Percentiles rank a stretch among this genome's conserved stretches.
Conservation (phyloP, 2,329 filamentous ascomycete genomes). For the Thielaviopsis populi region DNA sequence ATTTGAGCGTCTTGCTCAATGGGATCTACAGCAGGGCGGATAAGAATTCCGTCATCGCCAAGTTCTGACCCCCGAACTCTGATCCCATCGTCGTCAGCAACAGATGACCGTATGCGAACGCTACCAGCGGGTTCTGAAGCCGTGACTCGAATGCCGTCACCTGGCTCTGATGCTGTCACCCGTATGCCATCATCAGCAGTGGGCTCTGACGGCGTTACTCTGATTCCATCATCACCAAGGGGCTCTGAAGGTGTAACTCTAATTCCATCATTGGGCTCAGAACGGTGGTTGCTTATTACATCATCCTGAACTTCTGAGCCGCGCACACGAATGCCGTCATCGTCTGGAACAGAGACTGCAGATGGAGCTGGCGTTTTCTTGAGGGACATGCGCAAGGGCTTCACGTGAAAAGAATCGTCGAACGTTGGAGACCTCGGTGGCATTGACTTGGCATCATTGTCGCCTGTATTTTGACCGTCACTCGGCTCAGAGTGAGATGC, state of each 20-base stretch:
- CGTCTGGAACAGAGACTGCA: constrained; percentile 21
- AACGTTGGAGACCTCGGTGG: neutral
- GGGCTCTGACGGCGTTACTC: constrained; percentile 10
- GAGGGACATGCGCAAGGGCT: constrained; percentile 10
- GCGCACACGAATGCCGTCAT: constrained; percentile 23
- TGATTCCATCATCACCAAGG: constrained; percentile 19
- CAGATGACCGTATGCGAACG: constrained; percentile 26
- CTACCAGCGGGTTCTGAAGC: constrained; percentile 25
- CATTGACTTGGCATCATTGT: neutral
- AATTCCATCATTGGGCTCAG: constrained; percentile 28
- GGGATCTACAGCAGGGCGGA: neutral
- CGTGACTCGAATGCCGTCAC: constrained; percentile 6
- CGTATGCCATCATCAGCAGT: constrained; percentile 22
- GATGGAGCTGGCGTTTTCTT: constrained; percentile 5
- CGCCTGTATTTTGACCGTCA: neutral
- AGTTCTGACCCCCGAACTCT: constrained; percentile 9
- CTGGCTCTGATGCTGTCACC: constrained; percentile 9
- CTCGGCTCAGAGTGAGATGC: neutral
- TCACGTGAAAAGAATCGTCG: constrained; percentile 12
- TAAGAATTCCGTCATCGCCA: constrained; percentile 23
- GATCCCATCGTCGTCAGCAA: constrained; percentile 10
- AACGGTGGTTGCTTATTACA: constrained; percentile 3
- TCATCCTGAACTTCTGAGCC: constrained; percentile 10
- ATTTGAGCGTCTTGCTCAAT: neutral
- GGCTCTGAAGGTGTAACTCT: constrained; percentile 27